These are phyloP conservation scores for Lactarius trivialis DNA, from an alignment of 768 basidiomycete genomes.

Conservation along the genomic window DNA sequence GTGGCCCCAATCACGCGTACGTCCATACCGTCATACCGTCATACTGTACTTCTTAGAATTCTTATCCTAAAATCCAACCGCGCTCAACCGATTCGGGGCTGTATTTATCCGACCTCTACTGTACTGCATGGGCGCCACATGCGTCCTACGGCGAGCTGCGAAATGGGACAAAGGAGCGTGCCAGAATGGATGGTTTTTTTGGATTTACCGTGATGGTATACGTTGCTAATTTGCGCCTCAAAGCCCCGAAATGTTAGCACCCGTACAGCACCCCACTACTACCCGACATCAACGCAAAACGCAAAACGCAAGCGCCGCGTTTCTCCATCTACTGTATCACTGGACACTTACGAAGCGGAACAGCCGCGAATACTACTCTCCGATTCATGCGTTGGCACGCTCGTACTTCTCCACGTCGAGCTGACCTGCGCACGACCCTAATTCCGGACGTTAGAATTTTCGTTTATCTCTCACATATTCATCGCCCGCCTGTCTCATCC, in stretches of 20 bases:
- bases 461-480: no score
- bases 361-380: background rate
- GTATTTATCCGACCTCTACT: background rate
- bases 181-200: background rate
- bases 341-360: background rate
- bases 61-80: background rate
- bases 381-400: background rate
- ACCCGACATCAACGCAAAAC: background rate
- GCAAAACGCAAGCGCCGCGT: background rate
- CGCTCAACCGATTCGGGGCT: background rate
- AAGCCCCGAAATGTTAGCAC: background rate
- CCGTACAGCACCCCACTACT: background rate
- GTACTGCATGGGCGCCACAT: background rate
- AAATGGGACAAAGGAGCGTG: background rate
- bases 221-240: no score
- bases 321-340: background rate
- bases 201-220: no score
- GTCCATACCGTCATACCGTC: background rate
- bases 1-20: no score
- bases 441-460: background rate
- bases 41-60: no score
- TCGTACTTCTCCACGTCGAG: background rate
- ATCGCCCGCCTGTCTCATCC: no score
- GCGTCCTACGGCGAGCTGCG: background rate
- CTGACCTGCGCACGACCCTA: no score